Conservation (phyloP, 441 rosid genomes). For the Erysimum pusillum region DNA sequence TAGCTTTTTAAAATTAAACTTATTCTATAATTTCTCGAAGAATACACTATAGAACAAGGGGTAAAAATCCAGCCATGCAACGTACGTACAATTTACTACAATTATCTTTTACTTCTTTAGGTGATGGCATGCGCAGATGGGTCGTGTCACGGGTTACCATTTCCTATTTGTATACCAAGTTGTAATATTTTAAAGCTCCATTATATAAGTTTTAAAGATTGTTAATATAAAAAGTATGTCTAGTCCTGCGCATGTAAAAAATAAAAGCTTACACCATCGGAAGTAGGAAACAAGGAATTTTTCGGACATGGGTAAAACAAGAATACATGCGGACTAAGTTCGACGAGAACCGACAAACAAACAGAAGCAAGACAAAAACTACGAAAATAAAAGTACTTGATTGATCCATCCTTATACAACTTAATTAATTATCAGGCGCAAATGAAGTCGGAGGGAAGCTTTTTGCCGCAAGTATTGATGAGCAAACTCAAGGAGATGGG, state of each 20-base stretch:
- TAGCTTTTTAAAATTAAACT: neutral
- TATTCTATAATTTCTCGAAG: neutral
- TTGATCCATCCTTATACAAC: neutral
- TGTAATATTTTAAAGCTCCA: constrained; percentile 7
- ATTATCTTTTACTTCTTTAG: constrained; percentile 27
- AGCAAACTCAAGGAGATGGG: constrained; percentile 73
- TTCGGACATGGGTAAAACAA: neutral
- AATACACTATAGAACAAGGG: neutral
- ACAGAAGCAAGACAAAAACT: constrained; percentile 14
- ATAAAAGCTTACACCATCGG: neutral
- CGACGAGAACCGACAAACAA: neutral
- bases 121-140: constrained; percentile 35
- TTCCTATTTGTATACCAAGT: constrained; percentile 9
- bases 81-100: constrained; percentile 15
- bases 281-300: constrained; percentile 4
- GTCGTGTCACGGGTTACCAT: constrained; percentile 46
- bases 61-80: constrained; percentile 19
- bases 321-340: constrained; percentile 2
- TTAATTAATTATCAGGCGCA: constrained; percentile 57
- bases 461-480: constrained; percentile 69
- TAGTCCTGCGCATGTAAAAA: neutral
- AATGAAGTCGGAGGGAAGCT: constrained; percentile 69
- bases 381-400: neutral
- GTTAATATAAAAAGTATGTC: neutral
- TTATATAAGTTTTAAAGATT: neutral